Evolutionary conservation across 495 filamentous ascomycete species (phyloP), one percentile per base, ranked within the genome.

Genomic region (Penicillium subrubescens): DNA sequence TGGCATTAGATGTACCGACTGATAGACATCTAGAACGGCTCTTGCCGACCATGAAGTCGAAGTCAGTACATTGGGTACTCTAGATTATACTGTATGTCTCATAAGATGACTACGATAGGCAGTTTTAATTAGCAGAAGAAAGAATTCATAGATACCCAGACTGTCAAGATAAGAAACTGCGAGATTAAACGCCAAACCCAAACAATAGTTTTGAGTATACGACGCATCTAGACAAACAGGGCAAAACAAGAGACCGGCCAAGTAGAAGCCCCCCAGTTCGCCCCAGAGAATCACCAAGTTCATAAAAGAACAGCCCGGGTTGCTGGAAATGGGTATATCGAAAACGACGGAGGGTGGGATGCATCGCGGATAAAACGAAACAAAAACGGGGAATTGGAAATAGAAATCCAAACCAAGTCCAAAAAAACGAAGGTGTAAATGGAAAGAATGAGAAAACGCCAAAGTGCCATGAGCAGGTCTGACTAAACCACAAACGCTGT

Each of bases 271-370:
- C 55, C 63, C 52, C 50, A 55, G 52, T 60, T 57, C 51, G 46
- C 54, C 57, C 46, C 19, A 62, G 15, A 55, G 29, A 57, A 57
- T 60, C 46, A 57, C 63, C 56, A 60, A 34, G 34, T 41, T 54
- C 54, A 61, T 58, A 23, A 56, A 6, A 63, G 19, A 57, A 57
- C 51, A 66, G 63, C 50, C 51, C 41, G 25, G 44, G 41, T 53
- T 59, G 60, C 31, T 29, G 25, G 11, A 54, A 31, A 62, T 59
- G 56, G 67, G 67, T 69, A 69, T 70, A 67, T 69, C 39, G 51
- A 67, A 64, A 70, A 67, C 15, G 55, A 61, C 27, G 41, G 58
- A 55, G 50, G 21, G 54, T 31, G 10, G 48, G 43, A 54, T 57
- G 57, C 33, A 44, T 29, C 51, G 8, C 27, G 31, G 35, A 60